These are phyloP conservation scores for Diaporthe citriasiana DNA, from an alignment of 2,329 filamentous ascomycete genomes.

Conservation along the genomic window DNA sequence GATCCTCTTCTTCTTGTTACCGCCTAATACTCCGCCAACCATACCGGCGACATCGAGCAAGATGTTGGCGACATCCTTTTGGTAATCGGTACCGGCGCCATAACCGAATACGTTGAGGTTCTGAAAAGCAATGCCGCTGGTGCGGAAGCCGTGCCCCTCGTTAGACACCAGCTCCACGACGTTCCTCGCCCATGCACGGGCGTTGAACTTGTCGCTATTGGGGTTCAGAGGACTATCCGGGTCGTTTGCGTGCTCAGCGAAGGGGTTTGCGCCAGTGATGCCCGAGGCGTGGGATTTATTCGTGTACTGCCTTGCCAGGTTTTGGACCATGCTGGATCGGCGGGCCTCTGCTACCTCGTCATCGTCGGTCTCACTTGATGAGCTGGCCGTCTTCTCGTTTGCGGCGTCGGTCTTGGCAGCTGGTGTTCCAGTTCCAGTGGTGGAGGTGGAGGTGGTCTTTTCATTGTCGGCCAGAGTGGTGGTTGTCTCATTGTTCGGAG, in stretches of 20 bases:
- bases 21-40: conserved; percentile 64
- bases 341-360: conserved; percentile 61
- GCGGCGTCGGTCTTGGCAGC: conserved; percentile 52
- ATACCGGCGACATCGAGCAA: conserved; percentile 64
- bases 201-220: conserved; percentile 62
- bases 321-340: conserved; percentile 66
- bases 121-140: conserved; percentile 75
- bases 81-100: conserved; percentile 77
- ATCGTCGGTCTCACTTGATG: conserved; percentile 52
- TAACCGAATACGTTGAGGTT: conserved; percentile 78
- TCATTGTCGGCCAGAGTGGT: conserved; percentile 46
- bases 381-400: conserved; percentile 39
- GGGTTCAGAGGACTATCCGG: conserved; percentile 64
- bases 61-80: conserved; percentile 75
- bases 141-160: conserved; percentile 70
- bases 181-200: conserved; percentile 71
- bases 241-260: conserved; percentile 54
- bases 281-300: conserved; percentile 56
- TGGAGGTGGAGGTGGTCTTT: conserved; percentile 45
- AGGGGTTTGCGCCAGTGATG: conserved; percentile 62
- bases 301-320: conserved; percentile 69
- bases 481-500: conserved; percentile 40
- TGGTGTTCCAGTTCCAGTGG: conserved; percentile 47
- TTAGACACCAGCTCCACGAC: conserved; percentile 66
- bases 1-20: conserved; percentile 67